Evolutionary conservation across 306 rosid species (phyloP), one percentile per base, ranked within the genome.

Genomic region (Prunus mongolica): DNA sequence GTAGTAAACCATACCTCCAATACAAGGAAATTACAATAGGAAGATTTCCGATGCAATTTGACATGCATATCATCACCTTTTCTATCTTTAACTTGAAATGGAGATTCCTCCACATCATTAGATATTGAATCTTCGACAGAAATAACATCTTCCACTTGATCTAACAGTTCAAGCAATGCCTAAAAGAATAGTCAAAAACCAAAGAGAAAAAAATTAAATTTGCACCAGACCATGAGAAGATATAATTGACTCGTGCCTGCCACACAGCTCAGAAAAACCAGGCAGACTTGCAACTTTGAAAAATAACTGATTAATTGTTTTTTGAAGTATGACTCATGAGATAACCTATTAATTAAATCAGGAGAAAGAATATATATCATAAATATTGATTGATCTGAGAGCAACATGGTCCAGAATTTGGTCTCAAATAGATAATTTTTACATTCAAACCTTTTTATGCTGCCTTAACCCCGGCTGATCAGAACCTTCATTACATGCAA

Each of bases 131-230:
- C 84, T 52, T 92, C 97, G 86, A 85, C 90, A 76, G 87, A 75
- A 72, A 92, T 92, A 84, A 82, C 96, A 84, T 95, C 97, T 84
- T 95, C 92, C 32, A 95, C 97, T 82, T 95, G 96, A 87, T 92
- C 98, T 80, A 95, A 83, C 73, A 95, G 91, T 80, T 95, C 98
- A 86, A 95, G 96, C 89, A 95, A 83, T 77, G 95, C 93, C 97
- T 92, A 73, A 70, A 50, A 75, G 76, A 81, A 77, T n/a, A 74
- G 24, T 41, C 2, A 19, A 71, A 79, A 49, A 18, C 52, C 27
- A 3, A 55, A 72, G 60, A 19, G 10, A 38, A 52, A 69, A 69
- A 52, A 47, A 27, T 4, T 15, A 24, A 38, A 52, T 73, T 72
- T 55, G 20, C 28, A 73, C 45, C 56, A 58, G 1, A 3, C 14